Conservation (phyloP, 768 basidiomycete genomes). For the Grammothele lineata region DNA sequence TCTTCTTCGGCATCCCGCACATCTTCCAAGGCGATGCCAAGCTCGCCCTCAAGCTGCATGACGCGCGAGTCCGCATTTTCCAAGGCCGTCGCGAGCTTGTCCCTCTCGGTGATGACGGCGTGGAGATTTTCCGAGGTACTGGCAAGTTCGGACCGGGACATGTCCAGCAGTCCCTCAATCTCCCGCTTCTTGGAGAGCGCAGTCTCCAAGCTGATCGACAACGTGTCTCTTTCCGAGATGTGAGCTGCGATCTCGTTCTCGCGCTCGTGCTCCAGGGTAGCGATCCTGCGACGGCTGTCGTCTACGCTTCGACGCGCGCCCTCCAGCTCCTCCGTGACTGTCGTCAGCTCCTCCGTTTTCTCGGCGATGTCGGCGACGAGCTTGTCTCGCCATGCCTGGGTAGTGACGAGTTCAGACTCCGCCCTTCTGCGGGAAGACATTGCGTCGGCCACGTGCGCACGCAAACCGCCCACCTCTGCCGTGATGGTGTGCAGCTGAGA, state of each 20-base stretch:
- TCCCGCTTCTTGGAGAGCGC: background rate
- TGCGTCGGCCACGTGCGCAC: slow-evolving; percentile 2
- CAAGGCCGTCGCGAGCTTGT: background rate
- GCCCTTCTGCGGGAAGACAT: slow-evolving; percentile 2
- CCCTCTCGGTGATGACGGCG: slow-evolving; percentile 1
- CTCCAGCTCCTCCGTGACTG: slow-evolving; percentile 16
- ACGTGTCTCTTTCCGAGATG: slow-evolving; percentile 7
- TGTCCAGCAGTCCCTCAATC: background rate
- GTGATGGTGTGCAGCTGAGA: slow-evolving; percentile 1
- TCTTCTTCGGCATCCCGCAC: slow-evolving; percentile 30
- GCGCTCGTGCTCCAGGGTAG: background rate
- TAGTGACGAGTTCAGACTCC: slow-evolving; percentile 8
- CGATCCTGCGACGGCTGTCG: slow-evolving; percentile 1
- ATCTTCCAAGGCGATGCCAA: slow-evolving; percentile 6
- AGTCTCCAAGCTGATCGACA: slow-evolving; percentile 7
- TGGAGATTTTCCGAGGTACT: background rate
- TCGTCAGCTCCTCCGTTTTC: slow-evolving; percentile 25
- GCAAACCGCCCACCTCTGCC: slow-evolving; percentile 2
- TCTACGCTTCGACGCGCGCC: background rate
- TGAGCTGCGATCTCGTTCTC: slow-evolving; percentile 3
- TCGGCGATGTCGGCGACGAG: slow-evolving; percentile 20
- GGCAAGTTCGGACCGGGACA: background rate
- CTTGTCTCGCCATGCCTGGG: slow-evolving; percentile 1
- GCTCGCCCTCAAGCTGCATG: slow-evolving; percentile 2
- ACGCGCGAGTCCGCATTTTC: background rate